Evolutionary conservation across 2,329 filamentous ascomycete species (phyloP).

Genomic region (Aspergillus japonicus): DNA sequence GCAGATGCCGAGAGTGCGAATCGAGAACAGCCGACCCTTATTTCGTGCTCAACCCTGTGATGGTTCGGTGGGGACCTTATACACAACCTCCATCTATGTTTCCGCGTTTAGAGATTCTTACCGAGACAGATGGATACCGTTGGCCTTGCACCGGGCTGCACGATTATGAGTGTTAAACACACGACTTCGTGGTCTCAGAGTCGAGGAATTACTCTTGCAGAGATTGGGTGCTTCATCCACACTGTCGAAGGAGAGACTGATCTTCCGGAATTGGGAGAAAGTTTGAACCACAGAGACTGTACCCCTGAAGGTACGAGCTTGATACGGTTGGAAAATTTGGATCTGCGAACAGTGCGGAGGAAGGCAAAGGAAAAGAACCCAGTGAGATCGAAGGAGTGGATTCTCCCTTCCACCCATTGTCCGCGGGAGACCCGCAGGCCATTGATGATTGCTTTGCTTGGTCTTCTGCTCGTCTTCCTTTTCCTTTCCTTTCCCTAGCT

Average conservation of each 20-base stretch:
- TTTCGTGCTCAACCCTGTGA: slow-evolving; percentile 2
- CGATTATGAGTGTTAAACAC: background rate
- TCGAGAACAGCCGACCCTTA: slow-evolving; percentile 6
- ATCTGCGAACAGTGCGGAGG: slow-evolving; percentile 28
- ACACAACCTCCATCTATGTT: background rate
- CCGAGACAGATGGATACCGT: background rate
- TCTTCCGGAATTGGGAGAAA: too few species aligned
- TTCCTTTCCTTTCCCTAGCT: background rate
- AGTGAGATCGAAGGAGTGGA: slow-evolving; percentile 13
- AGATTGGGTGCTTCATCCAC: background rate
- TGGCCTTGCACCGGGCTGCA: background rate
- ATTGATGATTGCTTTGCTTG: background rate
- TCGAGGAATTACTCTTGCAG: background rate
- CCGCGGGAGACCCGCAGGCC: background rate
- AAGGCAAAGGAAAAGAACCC: background rate
- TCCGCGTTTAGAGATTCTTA: background rate
- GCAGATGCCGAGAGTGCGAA: background rate
- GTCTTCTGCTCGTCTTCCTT: background rate
- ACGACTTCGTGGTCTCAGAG: background rate
- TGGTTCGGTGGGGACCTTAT: slow-evolving; percentile 2
- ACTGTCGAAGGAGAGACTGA: background rate
- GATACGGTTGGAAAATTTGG: slow-evolving; percentile 20
- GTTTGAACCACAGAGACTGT: background rate
- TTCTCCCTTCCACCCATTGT: background rate
- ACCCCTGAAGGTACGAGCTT: background rate